A percentile compares a stretch with the other conserved stretches of the same genome.
These are phyloP conservation scores for Coniferiporia sulphurascens DNA, from an alignment of 1,284 basidiomycete species.

Conservation along the genomic window DNA sequence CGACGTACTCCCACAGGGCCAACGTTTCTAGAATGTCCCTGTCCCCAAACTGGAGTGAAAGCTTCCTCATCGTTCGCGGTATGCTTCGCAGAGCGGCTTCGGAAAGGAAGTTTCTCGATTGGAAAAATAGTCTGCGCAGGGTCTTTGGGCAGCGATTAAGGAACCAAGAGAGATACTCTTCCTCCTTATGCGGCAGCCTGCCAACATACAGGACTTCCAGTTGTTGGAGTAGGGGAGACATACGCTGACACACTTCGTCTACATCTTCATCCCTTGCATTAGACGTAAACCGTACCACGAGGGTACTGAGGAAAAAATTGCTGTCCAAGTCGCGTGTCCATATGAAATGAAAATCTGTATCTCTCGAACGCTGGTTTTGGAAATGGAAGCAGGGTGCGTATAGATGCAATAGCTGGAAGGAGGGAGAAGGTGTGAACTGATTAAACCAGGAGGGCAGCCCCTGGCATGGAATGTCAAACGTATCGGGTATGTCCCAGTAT, in stretches of 20 bases:
- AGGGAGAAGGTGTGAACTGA: too few species aligned
- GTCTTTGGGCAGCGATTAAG: background rate
- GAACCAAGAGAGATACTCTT: background rate
- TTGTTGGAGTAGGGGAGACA: background rate
- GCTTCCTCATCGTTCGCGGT: too few species aligned
- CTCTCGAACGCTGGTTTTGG: background rate
- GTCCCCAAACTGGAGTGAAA: too few species aligned
- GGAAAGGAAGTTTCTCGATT: background rate
- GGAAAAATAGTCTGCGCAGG: background rate
- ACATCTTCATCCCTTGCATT: background rate
- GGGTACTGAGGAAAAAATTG: background rate
- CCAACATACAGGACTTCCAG: background rate
- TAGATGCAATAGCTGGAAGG: too few species aligned
- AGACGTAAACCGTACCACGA: background rate
- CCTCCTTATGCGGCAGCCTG: background rate
- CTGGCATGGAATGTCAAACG: too few species aligned
- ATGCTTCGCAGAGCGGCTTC: background rate
- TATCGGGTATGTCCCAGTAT: too few species aligned
- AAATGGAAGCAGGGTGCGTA: background rate
- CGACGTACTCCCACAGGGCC: too few species aligned
- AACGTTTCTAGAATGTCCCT: too few species aligned
- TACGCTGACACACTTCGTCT: too few species aligned
- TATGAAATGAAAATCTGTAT: background rate
- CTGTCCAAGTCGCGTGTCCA: background rate
- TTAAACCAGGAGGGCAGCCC: too few species aligned